Conservation (phyloP, 163 green algal genomes). For the Scenedesmus sp. region DNA sequence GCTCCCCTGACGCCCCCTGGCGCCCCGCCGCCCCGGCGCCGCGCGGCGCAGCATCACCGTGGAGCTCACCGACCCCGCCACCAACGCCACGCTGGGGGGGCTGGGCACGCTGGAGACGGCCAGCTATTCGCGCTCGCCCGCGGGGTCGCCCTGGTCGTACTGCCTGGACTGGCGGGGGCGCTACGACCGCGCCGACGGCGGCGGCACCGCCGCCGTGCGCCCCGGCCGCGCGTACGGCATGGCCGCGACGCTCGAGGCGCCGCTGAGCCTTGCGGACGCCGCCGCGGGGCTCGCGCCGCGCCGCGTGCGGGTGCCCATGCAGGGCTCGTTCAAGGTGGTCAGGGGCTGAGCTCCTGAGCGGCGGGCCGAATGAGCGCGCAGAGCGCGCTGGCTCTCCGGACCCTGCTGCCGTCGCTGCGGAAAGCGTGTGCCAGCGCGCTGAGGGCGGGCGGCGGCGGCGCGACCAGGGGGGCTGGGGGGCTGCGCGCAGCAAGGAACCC, state of each 20-base stretch:
- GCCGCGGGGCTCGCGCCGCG: neutral
- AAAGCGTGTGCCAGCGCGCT: too few relatives aligned
- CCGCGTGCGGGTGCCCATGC: constrained; percentile 8
- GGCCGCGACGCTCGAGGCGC: constrained; percentile 9
- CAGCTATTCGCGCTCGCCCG: constrained; percentile 17
- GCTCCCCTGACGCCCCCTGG: neutral
- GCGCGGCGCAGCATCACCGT: constrained; percentile 13
- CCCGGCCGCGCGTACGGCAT: constrained; percentile 10
- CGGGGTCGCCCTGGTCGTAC: constrained; percentile 5
- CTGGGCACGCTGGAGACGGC: constrained; percentile 1
- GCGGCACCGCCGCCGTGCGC: neutral
- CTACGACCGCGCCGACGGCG: neutral
- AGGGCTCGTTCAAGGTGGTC: neutral
- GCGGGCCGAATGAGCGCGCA: neutral
- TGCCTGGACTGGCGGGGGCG: constrained; percentile 6
- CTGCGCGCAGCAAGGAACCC: too few relatives aligned
- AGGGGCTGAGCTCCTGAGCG: neutral
- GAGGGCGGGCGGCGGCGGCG: too few relatives aligned
- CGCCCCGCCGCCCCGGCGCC: neutral
- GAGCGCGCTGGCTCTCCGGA: neutral
- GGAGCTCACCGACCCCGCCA: neutral
- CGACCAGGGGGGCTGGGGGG: too few relatives aligned
- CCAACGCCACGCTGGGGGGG: neutral
- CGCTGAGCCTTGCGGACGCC: constrained; percentile 6
- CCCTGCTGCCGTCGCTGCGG: too few relatives aligned